Percentiles rank a stretch among this genome's conserved stretches.
These are phyloP conservation scores for Dendryphion nanum DNA, from an alignment of 2,329 filamentous ascomycete genomes.

Conservation along the genomic window DNA sequence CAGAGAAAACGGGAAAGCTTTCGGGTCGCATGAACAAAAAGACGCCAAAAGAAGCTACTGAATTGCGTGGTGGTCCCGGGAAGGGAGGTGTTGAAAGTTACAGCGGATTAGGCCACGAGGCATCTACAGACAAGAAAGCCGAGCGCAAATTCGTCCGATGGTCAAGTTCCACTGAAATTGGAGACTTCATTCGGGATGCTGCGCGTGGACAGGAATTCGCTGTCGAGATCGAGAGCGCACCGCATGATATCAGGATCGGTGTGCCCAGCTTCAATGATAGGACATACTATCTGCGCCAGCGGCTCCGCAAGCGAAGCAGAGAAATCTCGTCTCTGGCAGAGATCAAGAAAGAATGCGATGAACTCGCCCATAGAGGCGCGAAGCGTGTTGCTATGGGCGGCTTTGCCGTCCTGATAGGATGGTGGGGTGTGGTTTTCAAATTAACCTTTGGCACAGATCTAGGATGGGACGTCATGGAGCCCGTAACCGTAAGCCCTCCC, in stretches of 20 bases:
- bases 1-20: slow-evolving; percentile 45
- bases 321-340: slow-evolving; percentile 68
- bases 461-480: slow-evolving; percentile 90
- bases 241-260: slow-evolving; percentile 68
- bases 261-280: slow-evolving; percentile 87
- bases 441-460: slow-evolving; percentile 68
- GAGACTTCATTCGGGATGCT: slow-evolving; percentile 90
- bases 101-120: slow-evolving; percentile 67
- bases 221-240: slow-evolving; percentile 73
- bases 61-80: slow-evolving; percentile 48
- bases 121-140: slow-evolving; percentile 36
- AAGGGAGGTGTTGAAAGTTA: slow-evolving; percentile 67
- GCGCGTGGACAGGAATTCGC: slow-evolving; percentile 81
- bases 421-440: slow-evolving; percentile 80
- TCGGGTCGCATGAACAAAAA: slow-evolving; percentile 22
- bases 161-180: slow-evolving; percentile 85
- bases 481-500: slow-evolving; percentile 42
- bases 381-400: slow-evolving; percentile 78
- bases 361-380: slow-evolving; percentile 71
- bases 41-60: slow-evolving; percentile 28
- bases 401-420: slow-evolving; percentile 68
- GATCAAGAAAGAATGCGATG: slow-evolving; percentile 80
- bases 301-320: slow-evolving; percentile 68
- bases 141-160: slow-evolving; percentile 75
- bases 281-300: slow-evolving; percentile 82